Percentiles rank a stretch among this genome's conserved stretches.
Conservation (phyloP, 441 rosid species). For the Populus trichocarpa region DNA sequence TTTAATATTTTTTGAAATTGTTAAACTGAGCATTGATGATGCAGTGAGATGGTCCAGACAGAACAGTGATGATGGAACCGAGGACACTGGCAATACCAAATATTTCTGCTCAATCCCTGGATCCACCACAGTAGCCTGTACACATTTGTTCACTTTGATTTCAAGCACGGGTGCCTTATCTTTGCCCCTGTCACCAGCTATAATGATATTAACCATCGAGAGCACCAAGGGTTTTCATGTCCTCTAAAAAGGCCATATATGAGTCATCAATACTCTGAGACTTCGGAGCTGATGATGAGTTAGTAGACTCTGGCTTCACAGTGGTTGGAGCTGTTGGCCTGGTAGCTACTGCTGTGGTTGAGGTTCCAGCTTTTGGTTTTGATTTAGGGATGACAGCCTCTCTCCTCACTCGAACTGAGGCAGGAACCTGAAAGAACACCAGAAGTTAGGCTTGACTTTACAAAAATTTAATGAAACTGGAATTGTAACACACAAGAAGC, state of each 20-base stretch:
- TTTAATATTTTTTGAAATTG: not conserved
- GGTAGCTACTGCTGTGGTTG: slow-evolving; percentile 29
- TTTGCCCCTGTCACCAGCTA: not conserved
- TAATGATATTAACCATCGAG: slow-evolving; percentile 52
- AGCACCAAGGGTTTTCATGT: slow-evolving; percentile 97
- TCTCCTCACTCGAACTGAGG: slow-evolving; percentile 87
- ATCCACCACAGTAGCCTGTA: slow-evolving; percentile 2
- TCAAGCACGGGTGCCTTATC: not conserved
- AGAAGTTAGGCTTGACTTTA: slow-evolving; percentile 5
- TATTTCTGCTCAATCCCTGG: not conserved
- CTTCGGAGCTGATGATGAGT: slow-evolving; percentile 48
- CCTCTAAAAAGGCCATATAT: slow-evolving; percentile 78
- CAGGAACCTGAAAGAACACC: slow-evolving; percentile 48
- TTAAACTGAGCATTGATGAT: not conserved
- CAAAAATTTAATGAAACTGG: not conserved
- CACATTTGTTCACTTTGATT: not conserved
- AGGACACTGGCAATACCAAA: not conserved
- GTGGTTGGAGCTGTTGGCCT: slow-evolving; percentile 42
- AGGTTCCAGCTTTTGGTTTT: slow-evolving; percentile 50
- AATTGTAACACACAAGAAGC: not conserved
- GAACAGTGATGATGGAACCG: not conserved
- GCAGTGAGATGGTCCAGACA: not conserved
- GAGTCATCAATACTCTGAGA: slow-evolving; percentile 79
- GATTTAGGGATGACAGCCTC: slow-evolving; percentile 61
- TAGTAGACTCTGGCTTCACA: slow-evolving; percentile 43